Base-by-base conservation (phyloP, 192 early-diverging fungal species). In the Phycomyces blakesleeanus region DNA sequence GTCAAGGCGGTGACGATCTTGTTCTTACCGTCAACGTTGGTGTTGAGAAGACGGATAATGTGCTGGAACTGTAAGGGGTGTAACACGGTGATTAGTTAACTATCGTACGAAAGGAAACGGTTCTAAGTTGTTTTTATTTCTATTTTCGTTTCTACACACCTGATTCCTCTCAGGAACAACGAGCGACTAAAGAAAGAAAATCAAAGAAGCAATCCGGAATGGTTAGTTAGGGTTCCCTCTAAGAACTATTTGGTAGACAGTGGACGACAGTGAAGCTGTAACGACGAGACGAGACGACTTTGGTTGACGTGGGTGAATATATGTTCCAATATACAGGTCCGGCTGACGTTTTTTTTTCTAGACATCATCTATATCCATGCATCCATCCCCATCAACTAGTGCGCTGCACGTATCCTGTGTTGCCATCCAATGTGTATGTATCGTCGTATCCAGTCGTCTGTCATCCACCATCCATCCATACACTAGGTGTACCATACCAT, bases 11-110 rank as follows among this genome's bases (percentile, higher is more conserved):
- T 96, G 88, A 92, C 89, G 76, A 95, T 85, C 83, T 96, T 98
- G 72, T 81, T 83, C 80, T 90, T 89, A 61, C 96, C 96, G 79
- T 96, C 89, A 78, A 98, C 89, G 88, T 98, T 98, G 76, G 96
- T 98, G 91, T 98, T 98, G 73, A 96, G 90, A 57, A 98, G 88
- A 96, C 96, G 96, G 71, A 95, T 78, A 85, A 98, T 98, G 87
- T 92, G 89, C 83, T 93, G 93, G 88, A 98, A 98, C 78, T 52
- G 51, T 11, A 39, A 39, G 9, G 11, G 29, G 44, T n/a, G 44
- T n/a, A 11, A 47, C 44, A 47, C 11, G 12, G n/a, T n/a, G n/a
- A n/a, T 47, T n/a, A 47, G 44, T 47, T 47, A 47, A 3, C 40
- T 57, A 5, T 57, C 40, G n/a, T 22, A 22, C 20, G 26, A 39